Base-by-base conservation (phyloP, 1,139 yeast genomes). In the Pneumocystis wakefieldiae region DNA sequence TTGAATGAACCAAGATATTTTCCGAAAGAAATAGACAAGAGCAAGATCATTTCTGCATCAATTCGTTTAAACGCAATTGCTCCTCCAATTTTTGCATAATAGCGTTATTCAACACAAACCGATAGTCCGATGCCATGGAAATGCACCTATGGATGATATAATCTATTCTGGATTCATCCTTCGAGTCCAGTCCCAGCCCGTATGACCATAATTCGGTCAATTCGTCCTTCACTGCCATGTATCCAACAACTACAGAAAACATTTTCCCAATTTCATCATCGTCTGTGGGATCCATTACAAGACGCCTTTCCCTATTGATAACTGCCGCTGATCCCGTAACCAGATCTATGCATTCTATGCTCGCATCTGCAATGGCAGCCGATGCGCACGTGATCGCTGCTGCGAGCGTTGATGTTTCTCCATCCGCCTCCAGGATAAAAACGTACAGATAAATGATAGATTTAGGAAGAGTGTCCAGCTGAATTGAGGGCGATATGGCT, bases 401-500 rank as follows among this genome's bases (percentile, higher is more conserved):
- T 63, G 61, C 17, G 62, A 65, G 35, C 59, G 64, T 41, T 59
- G 67, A 68, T 57, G 77, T 70, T 65, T 77, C 75, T 61, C 67
- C 61, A 35, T 38, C 15, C 59, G 65, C n/a, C 39, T 86, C 78
- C 24, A 89, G 76, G 2, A 89, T 76, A 59, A 86, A 82, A n/a
- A 91, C 78, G 69, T 85, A 86, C 32, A 92, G 78, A 70, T 86
- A 94, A 63, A 92, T 87, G 32, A 91, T 83, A 10, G 96, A 87
- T 73, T 92, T 92, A 5, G 97, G 97, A 72, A 91, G 91, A 66
- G 84, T 83, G 19, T 82, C 82, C 61, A 89, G 76, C 58, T 87
- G 74, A 3, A 92, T 80, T 1, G 85, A 76, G 12, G 88, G 84
- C 59, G 81, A 76, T 58, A 85, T 73, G 58, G 87, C 78, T 1